These are phyloP conservation scores for Corrigiola litoralis DNA, from an alignment of 179 eudicot genomes.

Conservation along the genomic window DNA sequence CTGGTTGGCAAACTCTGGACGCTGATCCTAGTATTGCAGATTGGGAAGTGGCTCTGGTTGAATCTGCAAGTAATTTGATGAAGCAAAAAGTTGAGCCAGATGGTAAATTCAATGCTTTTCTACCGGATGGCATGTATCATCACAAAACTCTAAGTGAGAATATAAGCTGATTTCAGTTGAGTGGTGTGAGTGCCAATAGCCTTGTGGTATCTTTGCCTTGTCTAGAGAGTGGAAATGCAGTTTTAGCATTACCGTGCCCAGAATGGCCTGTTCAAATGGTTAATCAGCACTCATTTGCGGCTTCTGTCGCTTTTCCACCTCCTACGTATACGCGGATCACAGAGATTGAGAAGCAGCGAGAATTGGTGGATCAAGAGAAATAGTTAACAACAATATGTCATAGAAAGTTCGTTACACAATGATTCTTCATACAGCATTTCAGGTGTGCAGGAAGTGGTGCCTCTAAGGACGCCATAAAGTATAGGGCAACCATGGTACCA, in stretches of 20 bases:
- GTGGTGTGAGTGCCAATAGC: constrained; percentile 48
- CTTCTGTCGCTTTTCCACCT: constrained; percentile 45
- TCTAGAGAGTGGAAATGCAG: constrained; percentile 28
- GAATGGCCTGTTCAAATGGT: constrained; percentile 38
- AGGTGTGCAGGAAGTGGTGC: constrained; percentile 10
- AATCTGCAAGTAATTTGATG: constrained; percentile 42
- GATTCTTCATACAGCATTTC: constrained; percentile 21
- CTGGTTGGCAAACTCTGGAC: constrained; percentile 46
- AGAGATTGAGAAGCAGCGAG: constrained; percentile 51
- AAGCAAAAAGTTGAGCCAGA: constrained; percentile 43
- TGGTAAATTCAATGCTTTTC: constrained; percentile 45
- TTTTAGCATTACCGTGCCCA: constrained; percentile 51
- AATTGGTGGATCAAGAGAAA: constrained; percentile 44
- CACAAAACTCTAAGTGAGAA: constrained; percentile 47
- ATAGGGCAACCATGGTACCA: background rate
- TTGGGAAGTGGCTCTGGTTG: constrained; percentile 67
- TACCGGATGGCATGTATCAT: constrained; percentile 53
- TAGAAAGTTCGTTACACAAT: constrained; percentile 26
- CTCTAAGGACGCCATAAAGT: constrained; percentile 9
- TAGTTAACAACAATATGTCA: constrained; percentile 42
- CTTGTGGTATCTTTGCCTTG: constrained; percentile 45
- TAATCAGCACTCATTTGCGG: constrained; percentile 59
- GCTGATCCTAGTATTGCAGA: constrained; percentile 41
- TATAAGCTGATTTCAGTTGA: constrained; percentile 25
- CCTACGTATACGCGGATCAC: constrained; percentile 57